Base-by-base conservation (phyloP, 306 rosid genomes). In the Lathyrus sativus region DNA sequence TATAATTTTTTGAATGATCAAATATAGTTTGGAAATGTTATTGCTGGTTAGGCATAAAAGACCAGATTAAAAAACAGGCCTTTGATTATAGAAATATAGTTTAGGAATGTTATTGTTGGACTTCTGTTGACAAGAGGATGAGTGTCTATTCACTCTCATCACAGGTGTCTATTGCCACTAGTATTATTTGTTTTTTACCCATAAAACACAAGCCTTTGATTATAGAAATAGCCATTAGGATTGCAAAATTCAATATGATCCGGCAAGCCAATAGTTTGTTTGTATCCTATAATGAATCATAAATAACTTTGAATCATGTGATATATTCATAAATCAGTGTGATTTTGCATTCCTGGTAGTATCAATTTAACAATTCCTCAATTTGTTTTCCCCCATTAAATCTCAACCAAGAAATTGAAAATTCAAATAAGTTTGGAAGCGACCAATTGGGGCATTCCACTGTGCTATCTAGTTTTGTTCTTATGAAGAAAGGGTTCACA, bases 61-160 rank as follows among this genome's bases (percentile, higher is more conserved):
- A 24, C 26, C 26, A 24, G 26, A 24, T 24, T 24, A 24, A 24
- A 24, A 19, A 0, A 19, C 22, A 19, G 22, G 22, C 22, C 22
- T 19, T 19, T 19, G 22, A 19, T 19, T 19, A 19, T 19, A 19
- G 22, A 19, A 19, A 14, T 15, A 9, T 50, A 50, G 12, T 50
- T 14, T 14, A 38, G 42, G 58, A 17, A 48, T 6, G 57, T 28
- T 38, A 1, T 57, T 45, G 56, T 60, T 42, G 45, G 22, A 38
- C 7, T 39, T 58, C 19, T 31, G 28, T 64, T 28, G 35, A 13
- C 6, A 29, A 5, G 35, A 55, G 10, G 61, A 29, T 9, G 35
- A 55, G 10, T 55, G 37, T 55, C 15, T 55, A 55, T 55, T 55
- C 31, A 51, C n/a, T 19, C n/a, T 22, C 8, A 22, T 56, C 65